Base-by-base conservation (phyloP, 225 moss, liverwort and hornwort species). In the Neckera pumila region DNA sequence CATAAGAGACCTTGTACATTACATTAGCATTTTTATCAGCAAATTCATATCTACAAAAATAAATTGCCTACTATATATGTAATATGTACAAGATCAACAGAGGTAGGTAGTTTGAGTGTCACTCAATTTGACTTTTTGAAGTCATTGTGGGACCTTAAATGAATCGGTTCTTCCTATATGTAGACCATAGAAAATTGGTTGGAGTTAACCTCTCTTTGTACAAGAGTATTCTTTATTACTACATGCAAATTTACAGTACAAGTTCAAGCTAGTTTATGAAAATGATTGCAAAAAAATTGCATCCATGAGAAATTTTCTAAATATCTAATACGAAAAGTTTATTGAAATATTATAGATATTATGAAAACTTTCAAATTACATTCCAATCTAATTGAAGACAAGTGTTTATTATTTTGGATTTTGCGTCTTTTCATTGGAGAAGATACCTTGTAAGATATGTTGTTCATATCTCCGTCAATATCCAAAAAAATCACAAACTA, bases 81-180 rank as follows among this genome's bases (percentile, higher is more conserved):
- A 66, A 4, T 67, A n/a, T n/a, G 12, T 67, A n/a, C 20, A n/a
- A 36, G 66, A 20, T 6, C n/a, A 66, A 10, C 3, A 21, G 12
- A n/a, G 12, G n/a, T n/a, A n/a, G 11, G 6, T 66, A n/a, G 11
- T 66, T 66, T 66, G 66, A 66, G 3, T 36, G 20, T 67, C 21
- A n/a, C 22, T 67, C 0, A 1, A n/a, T 67, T n/a, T 67, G 12
- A 12, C n/a, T n/a, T 67, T n/a, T n/a, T 12, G 12, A n/a, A 67
- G 22, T n/a, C 21, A 22, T 67, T 22, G 1, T 7, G 2, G 21
- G n/a, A n/a, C 21, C 5, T n/a, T n/a, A 12, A 67, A n/a, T n/a
- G n/a, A 67, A 22, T 0, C 2, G 2, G n/a, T 0, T 67, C 21
- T n/a, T n/a, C 0, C 7, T 12, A 0, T n/a, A 22, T 67, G n/a